Percentiles rank a stretch among this genome's conserved stretches.
phyloP scores from a whole-genome alignment of 2,329 filamentous ascomycete species.

The Sporothrix dimorphospora region DNA sequence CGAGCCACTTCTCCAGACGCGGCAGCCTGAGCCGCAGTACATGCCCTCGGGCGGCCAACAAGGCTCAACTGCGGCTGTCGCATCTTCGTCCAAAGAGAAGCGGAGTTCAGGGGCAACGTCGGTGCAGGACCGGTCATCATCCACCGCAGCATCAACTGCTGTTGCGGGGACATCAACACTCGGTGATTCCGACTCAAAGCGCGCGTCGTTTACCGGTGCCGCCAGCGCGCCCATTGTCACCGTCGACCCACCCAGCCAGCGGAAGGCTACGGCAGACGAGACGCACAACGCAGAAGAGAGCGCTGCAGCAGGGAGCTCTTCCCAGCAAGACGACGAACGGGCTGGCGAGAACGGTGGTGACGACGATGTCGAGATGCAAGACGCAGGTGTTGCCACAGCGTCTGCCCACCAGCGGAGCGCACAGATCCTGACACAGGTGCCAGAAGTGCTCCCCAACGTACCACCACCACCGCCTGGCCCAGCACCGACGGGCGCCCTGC shows the following conservation, averaged over 20 bases:
- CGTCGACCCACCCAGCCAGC: slow-evolving; percentile 45
- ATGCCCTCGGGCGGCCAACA: slow-evolving; percentile 19
- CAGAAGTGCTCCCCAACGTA: slow-evolving; percentile 48
- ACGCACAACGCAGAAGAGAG: slow-evolving; percentile 22
- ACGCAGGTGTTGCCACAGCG: slow-evolving; percentile 55
- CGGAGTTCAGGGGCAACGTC: slow-evolving; percentile 51
- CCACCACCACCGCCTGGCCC: slow-evolving; percentile 54
- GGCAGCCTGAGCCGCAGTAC: slow-evolving; percentile 34
- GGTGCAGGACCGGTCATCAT: slow-evolving; percentile 48
- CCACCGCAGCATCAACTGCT: slow-evolving; percentile 30
- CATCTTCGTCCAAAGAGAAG: slow-evolving; percentile 47
- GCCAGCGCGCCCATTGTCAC: slow-evolving; percentile 46
- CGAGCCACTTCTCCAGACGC: slow-evolving; percentile 31
- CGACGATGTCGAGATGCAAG: slow-evolving; percentile 69
- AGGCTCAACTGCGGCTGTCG: slow-evolving; percentile 34
- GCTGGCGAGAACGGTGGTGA: slow-evolving; percentile 50
- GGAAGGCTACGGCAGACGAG: background rate
- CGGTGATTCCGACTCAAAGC: slow-evolving; percentile 52
- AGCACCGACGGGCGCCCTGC: slow-evolving; percentile 41
- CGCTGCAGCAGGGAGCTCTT: slow-evolving; percentile 37
- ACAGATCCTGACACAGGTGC: slow-evolving; percentile 44
- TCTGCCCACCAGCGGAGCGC: slow-evolving; percentile 45
- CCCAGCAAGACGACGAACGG: slow-evolving; percentile 17
- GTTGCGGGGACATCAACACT: slow-evolving; percentile 36
- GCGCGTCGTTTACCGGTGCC: slow-evolving; percentile 42